Percentiles rank a stretch among this genome's conserved stretches.
These are phyloP conservation scores for Scutellaria galericulata DNA, from an alignment of 257 asterid genomes.

Conservation along the genomic window DNA sequence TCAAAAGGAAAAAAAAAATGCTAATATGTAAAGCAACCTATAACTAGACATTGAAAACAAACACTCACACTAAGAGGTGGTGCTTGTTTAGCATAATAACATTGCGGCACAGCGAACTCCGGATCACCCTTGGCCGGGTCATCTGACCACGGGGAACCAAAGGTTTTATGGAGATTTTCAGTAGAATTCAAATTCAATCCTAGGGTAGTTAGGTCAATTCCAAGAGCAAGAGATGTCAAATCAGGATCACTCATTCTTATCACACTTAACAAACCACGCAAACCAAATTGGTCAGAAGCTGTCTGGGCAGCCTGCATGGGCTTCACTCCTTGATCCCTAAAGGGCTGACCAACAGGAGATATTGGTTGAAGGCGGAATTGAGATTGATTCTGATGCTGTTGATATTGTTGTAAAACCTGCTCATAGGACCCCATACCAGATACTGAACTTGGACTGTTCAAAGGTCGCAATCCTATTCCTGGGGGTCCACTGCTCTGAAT, in stretches of 20 bases:
- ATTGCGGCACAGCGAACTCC: slow-evolving; percentile 87
- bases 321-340: slow-evolving; percentile 86
- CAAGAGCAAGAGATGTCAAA: slow-evolving; percentile 90
- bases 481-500: slow-evolving; percentile 78
- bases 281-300: slow-evolving; percentile 78
- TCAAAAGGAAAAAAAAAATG: slow-evolving; percentile 15
- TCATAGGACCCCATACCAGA: slow-evolving; percentile 87
- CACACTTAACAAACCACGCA: slow-evolving; percentile 89
- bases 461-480: slow-evolving; percentile 79
- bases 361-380: slow-evolving; percentile 89
- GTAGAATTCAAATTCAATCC: slow-evolving; percentile 93
- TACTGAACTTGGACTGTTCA: slow-evolving; percentile 69
- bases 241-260: slow-evolving; percentile 91
- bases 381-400: slow-evolving; percentile 85
- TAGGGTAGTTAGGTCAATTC: slow-evolving; percentile 90
- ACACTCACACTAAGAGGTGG: slow-evolving; percentile 83
- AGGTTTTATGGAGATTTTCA: slow-evolving; percentile 84
- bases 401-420: slow-evolving; percentile 90
- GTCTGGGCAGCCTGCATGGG: slow-evolving; percentile 64
- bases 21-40: slow-evolving; percentile 23
- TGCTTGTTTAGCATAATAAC: slow-evolving; percentile 83
- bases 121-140: slow-evolving; percentile 96
- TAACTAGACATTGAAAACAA: slow-evolving; percentile 28
- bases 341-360: slow-evolving; percentile 83
- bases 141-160: slow-evolving; percentile 97